Evolutionary conservation across 129 eudicot genomes (phyloP).

Genomic region (Ambrosia trifida): DNA sequence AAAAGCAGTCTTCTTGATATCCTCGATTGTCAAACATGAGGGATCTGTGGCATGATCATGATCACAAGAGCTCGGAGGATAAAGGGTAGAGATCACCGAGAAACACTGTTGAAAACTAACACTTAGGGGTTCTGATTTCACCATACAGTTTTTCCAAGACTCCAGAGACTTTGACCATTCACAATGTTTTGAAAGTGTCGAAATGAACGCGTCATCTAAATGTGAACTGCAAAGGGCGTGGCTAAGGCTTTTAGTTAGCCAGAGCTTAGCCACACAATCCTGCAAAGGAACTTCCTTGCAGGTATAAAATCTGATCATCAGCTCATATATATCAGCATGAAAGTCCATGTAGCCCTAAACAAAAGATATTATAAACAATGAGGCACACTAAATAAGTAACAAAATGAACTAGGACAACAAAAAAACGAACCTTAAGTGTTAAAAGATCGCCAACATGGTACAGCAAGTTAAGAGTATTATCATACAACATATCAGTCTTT

Average conservation of each 20-base stretch:
- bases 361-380: conserved; percentile 23
- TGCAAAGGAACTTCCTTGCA: conserved; percentile 49
- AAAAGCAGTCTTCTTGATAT: conserved; percentile 58
- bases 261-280: conserved; percentile 52
- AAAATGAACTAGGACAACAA: conserved; percentile 8
- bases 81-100: conserved; percentile 38
- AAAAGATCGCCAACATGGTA: conserved; percentile 67
- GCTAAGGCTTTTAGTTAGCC: conserved; percentile 76
- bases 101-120: conserved; percentile 64
- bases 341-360: conserved; percentile 67
- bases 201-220: conserved; percentile 53
- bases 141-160: conserved; percentile 69
- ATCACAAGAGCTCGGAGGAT: conserved; percentile 34
- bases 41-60: conserved; percentile 29
- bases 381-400: conserved; percentile 11
- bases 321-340: conserved; percentile 60
- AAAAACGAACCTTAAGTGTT: conserved; percentile 64
- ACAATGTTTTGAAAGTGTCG: conserved; percentile 50
- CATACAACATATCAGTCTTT: conserved; percentile 32
- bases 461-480: conserved; percentile 49
- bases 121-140: conserved; percentile 47
- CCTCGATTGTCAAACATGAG: conserved; percentile 40
- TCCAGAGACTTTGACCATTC: conserved; percentile 43
- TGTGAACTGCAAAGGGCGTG: conserved; percentile 92
- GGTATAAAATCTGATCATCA: conserved; percentile 49